Conservation (phyloP, 1,139 yeast genomes). For the Yamadazyma mexicana region DNA sequence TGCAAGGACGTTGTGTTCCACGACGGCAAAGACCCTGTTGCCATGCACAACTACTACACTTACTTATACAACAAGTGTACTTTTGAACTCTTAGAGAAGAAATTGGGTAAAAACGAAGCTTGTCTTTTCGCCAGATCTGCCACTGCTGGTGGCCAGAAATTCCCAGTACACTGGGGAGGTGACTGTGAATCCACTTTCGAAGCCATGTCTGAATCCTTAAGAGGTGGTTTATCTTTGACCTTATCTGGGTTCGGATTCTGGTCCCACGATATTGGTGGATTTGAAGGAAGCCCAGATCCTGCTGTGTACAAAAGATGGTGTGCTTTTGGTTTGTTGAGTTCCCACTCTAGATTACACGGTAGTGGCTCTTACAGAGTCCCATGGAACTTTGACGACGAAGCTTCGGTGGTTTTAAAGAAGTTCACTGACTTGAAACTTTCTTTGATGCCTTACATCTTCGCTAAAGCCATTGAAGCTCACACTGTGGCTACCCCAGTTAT, state of each 20-base stretch:
- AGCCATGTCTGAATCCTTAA: slow-evolving; percentile 40
- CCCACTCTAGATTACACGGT: slow-evolving; percentile 40
- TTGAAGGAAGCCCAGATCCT: slow-evolving; percentile 37
- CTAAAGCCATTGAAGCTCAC: slow-evolving; percentile 29
- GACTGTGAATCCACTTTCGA: slow-evolving; percentile 39
- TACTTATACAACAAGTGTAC: slow-evolving; percentile 33
- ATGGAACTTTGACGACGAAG: slow-evolving; percentile 39
- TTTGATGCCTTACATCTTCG: slow-evolving; percentile 34
- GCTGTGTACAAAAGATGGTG: slow-evolving; percentile 41
- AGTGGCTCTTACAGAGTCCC: slow-evolving; percentile 39
- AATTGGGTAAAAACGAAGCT: slow-evolving; percentile 31
- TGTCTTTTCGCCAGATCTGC: slow-evolving; percentile 39
- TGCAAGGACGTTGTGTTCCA: slow-evolving; percentile 25
- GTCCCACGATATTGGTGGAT: slow-evolving; percentile 44
- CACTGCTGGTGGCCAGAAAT: slow-evolving; percentile 35
- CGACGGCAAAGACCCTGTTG: slow-evolving; percentile 30
- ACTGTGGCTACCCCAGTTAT: slow-evolving; percentile 29
- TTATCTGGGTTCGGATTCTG: slow-evolving; percentile 37
- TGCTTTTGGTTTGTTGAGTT: slow-evolving; percentile 36
- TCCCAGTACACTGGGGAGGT: slow-evolving; percentile 45
- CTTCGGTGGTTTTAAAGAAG: slow-evolving; percentile 29
- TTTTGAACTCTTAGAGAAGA: slow-evolving; percentile 31
- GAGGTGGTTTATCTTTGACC: slow-evolving; percentile 36
- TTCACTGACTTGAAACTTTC: slow-evolving; percentile 33
- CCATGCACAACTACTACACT: slow-evolving; percentile 40